Evolutionary conservation across 345 rosid species (phyloP), one percentile per base, ranked within the genome.

Genomic region (Camelina hispida): DNA sequence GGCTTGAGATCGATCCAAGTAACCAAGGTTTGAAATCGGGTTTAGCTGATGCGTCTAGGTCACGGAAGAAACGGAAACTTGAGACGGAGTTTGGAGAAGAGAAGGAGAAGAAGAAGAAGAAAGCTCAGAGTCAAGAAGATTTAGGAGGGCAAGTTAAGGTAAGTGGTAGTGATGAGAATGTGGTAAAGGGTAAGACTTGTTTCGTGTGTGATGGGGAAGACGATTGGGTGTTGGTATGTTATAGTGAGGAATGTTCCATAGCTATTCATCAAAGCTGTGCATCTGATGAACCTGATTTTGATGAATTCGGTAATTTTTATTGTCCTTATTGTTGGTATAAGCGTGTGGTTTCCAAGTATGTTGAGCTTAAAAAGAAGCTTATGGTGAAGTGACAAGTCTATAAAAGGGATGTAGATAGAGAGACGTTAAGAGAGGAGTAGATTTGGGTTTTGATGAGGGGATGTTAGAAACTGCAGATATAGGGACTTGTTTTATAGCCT

Each of bases 21-120:
- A 96, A 96, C 60, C 97, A 90, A 14, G 90, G 85, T 0, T 71
- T 96, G 67, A 96, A 93, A 74, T 83, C 90, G 0, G 98, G 96
- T 16, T 71, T 96, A 53, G 81, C 91, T 1, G 97, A 93, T 61
- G 93, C 97, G 22, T 69, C 88, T 20, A 73, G 87, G 84, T 85
- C 92, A 14, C 69, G 54, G 84, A 81, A 34, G 68, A 70, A 67
- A 51, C 68, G 81, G 0, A 73, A 80, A 30, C 74, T 74, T 0
- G 80, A 77, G 48, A 47, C 72, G 17, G 79, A 61, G 78, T 11
- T 62, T 9, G 83, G 55, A 18, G 85, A 79, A 32, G 86, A 81
- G 66, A 78, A 75, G 57, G 80, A 74, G 55, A 69, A 74, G 60
- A 77, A 73, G 43, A 74, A 80, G 73, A 79, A 69, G 77, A 73